Base-by-base conservation (phyloP, 768 basidiomycete species). In the Steccherinum ochraceum region DNA sequence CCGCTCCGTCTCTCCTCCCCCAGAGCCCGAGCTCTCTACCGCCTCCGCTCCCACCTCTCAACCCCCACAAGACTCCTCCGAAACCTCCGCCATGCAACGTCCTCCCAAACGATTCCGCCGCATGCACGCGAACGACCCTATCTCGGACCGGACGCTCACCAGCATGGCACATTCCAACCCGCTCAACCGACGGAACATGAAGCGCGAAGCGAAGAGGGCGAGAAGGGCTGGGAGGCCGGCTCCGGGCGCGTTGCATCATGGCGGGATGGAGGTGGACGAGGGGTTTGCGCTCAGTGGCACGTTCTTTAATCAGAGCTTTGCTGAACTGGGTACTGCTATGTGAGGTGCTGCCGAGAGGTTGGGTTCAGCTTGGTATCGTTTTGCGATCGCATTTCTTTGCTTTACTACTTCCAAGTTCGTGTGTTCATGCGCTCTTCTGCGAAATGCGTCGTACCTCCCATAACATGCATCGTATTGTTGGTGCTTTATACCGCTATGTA, bases 161-260 rank as follows among this genome's bases (percentile, higher is more conserved):
- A 7, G 41, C 7, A 79, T 81, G 75, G 75, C 74, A 12, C 60
- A 62, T 52, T 69, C 75, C 50, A 85, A 86, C 61, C 84, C 86
- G 12, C 56, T 89, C 54, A 79, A 72, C 50, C 68, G 85, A 53
- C 75, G 71, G 58, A 68, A 72, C 56, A 57, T 87, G 58, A 88
- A 86, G 69, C 75, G 69, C 60, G 83, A 81, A 42, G 76, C 78
- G 45, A 89, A 86, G 70, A 70, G 72, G 56, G 79, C 76, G 30
- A 72, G 80, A 58, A 80, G 79, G 62, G 75, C 76, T 3, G 74
- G 72, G 39, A 71, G 70, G 27, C 65, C 67, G 48, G 59, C 45
- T 12, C 43, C 48, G 44, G 49, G 46, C 5, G 46, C 46, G 18
- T 24, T 41, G 50, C n/a, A n/a, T n/a, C n/a, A n/a, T n/a, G 44